Evolutionary conservation across 2,329 filamentous ascomycete species (phyloP).

Genomic region (Coniosporium tulheliwenetii): DNA sequence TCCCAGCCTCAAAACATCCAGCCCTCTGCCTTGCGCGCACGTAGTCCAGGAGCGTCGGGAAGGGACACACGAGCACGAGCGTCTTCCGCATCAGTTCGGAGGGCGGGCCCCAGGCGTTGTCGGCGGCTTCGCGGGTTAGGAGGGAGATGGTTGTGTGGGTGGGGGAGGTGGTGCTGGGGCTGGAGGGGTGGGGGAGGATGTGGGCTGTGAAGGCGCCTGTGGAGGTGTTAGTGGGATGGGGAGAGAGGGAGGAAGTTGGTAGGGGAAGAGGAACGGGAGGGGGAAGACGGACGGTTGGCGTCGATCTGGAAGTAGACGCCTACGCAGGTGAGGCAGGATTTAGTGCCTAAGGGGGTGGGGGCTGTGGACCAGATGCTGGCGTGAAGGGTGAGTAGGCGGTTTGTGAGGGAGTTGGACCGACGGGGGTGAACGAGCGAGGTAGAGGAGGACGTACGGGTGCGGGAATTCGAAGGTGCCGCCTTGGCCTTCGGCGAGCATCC

Average conservation of each 20-base stretch:
- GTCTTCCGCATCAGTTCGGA: neutral
- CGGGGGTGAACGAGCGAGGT: neutral
- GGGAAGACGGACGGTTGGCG: neutral
- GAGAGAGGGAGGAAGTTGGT: neutral
- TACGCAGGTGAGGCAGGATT: neutral
- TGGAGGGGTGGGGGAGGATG: neutral
- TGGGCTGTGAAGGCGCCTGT: neutral
- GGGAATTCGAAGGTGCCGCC: neutral
- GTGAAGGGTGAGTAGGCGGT: neutral
- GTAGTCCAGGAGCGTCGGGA: neutral
- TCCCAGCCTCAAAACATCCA: neutral
- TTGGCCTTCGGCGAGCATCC: neutral
- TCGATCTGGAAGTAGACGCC: neutral
- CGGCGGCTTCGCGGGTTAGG: neutral
- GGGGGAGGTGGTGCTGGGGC: neutral
- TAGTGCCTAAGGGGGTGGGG: neutral
- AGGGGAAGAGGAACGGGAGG: neutral
- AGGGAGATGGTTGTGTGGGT: neutral
- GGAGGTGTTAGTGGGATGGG: neutral
- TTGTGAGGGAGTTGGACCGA: neutral
- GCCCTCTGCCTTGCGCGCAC: neutral
- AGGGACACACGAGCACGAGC: neutral
- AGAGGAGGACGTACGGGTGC: neutral
- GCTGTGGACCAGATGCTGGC: too few relatives aligned
- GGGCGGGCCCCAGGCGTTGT: neutral